Evolutionary conservation across 257 asterid genomes (phyloP).

Genomic region (Eustoma russellianum): DNA sequence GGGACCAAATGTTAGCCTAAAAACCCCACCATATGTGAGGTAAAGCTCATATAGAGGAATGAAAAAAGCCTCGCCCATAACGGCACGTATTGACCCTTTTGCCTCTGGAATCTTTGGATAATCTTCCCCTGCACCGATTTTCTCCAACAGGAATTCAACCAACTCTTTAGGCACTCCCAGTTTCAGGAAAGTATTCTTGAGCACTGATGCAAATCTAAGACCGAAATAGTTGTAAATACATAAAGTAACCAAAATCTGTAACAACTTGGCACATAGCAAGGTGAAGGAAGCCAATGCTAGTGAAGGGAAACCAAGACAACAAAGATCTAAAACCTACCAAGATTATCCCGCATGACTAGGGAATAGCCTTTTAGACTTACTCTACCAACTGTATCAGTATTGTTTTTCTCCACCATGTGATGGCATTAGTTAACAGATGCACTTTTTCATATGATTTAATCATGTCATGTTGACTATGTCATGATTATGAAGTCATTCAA

Average conservation of each 20-base stretch:
- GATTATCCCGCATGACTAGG: no score
- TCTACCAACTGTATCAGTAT: no score
- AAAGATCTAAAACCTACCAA: no score
- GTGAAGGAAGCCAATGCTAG: no score
- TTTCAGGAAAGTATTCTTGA: constrained; percentile 46
- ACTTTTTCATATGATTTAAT: no score
- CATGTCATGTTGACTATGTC: no score
- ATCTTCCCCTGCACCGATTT: constrained; percentile 34
- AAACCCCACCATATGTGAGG: constrained; percentile 77
- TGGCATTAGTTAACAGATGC: no score
- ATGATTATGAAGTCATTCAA: no score
- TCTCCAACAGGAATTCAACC: constrained; percentile 42
- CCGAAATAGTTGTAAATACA: constrained; percentile 8
- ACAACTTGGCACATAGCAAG: no score
- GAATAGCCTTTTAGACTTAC: no score
- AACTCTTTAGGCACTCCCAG: constrained; percentile 64
- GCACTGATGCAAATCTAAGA: constrained; percentile 52
- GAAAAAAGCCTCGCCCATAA: constrained; percentile 71
- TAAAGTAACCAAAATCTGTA: background rate
- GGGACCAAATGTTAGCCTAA: constrained; percentile 86
- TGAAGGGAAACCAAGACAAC: no score
- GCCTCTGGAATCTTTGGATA: constrained; percentile 73
- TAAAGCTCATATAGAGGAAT: constrained; percentile 75
- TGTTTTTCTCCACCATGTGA: no score
- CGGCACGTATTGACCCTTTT: constrained; percentile 54